A percentile compares a stretch with the other conserved stretches of the same genome.
phyloP scores from a whole-genome alignment of 495 filamentous ascomycete genomes.

The Talaromyces proteolyticus region DNA sequence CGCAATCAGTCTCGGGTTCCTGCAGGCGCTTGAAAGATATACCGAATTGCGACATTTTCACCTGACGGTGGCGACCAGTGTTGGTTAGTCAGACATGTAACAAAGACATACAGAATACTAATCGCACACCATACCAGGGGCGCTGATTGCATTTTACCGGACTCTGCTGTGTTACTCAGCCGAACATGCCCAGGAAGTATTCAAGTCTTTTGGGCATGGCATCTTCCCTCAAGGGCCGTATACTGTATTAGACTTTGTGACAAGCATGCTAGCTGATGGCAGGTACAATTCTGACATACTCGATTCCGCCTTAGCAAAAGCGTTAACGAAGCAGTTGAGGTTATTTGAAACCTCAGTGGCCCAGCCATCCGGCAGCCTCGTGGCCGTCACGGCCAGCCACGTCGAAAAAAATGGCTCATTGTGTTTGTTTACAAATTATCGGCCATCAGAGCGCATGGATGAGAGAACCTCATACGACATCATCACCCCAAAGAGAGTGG shows the following conservation, averaged over 20 bases:
- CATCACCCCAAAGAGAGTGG: conserved; percentile 6
- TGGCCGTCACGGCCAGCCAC: conserved; percentile 15
- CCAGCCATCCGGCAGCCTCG: not conserved
- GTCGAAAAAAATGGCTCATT: conserved; percentile 12
- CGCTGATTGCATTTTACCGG: not conserved
- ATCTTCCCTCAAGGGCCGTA: not conserved
- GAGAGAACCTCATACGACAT: conserved; percentile 11
- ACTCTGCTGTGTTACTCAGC: not conserved
- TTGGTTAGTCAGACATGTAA: conserved; percentile 25
- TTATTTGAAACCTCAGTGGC: not conserved
- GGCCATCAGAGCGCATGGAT: conserved; percentile 1
- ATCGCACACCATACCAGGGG: not conserved
- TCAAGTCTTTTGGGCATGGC: not conserved
- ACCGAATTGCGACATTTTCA: conserved; percentile 41
- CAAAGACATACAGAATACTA: not conserved
- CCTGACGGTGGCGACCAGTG: conserved; percentile 43
- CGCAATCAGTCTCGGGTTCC: conserved; percentile 40
- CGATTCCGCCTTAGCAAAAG: not conserved
- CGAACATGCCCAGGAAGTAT: not conserved
- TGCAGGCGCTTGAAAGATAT: conserved; percentile 36
- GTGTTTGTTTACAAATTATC: conserved; percentile 16
- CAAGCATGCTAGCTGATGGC: not conserved
- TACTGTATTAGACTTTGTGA: not conserved
- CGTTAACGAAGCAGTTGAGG: not conserved
- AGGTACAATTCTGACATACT: not conserved